Evolutionary conservation across 768 basidiomycete species (phyloP).

Genomic region (Auricularia heimuer): DNA sequence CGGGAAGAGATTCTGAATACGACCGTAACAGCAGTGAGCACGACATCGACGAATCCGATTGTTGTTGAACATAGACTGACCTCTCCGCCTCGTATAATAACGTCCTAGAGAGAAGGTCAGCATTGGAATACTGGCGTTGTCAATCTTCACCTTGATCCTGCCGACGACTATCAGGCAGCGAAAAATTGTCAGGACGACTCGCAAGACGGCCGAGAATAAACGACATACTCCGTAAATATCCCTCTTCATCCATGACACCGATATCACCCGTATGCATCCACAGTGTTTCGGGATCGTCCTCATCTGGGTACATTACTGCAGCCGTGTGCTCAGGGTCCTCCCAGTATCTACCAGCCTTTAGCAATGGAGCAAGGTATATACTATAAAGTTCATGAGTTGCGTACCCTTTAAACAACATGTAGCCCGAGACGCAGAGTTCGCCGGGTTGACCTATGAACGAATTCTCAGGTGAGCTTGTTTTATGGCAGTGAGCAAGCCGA

Average conservation of each 20-base stretch:
- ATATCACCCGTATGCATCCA: slow-evolving; percentile 87
- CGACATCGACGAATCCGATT: neutral
- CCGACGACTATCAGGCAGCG: slow-evolving; percentile 48
- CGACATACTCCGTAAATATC: slow-evolving; percentile 58
- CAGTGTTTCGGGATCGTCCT: slow-evolving; percentile 21
- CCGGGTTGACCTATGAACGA: slow-evolving; percentile 35
- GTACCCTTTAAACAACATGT: slow-evolving; percentile 72
- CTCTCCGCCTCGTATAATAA: slow-evolving; percentile 83
- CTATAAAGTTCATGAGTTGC: slow-evolving; percentile 8
- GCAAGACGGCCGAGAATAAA: neutral
- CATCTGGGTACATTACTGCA: slow-evolving; percentile 41
- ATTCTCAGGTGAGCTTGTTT: neutral
- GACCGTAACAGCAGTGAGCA: neutral
- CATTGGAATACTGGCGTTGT: neutral
- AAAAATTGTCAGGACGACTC: no score
- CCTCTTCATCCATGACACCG: slow-evolving; percentile 71
- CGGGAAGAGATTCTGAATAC: slow-evolving; percentile 65
- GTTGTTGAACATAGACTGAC: slow-evolving; percentile 21
- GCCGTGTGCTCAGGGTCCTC: slow-evolving; percentile 57
- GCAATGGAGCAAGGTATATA: neutral
- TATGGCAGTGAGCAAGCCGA: slow-evolving; percentile 12
- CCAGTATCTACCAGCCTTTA: slow-evolving; percentile 54
- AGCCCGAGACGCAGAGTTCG: slow-evolving; percentile 65
- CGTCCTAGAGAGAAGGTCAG: slow-evolving; percentile 37
- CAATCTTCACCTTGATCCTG: slow-evolving; percentile 53